Conservation (phyloP, 805 yeast species). For the Brettanomyces bruxellensis region DNA sequence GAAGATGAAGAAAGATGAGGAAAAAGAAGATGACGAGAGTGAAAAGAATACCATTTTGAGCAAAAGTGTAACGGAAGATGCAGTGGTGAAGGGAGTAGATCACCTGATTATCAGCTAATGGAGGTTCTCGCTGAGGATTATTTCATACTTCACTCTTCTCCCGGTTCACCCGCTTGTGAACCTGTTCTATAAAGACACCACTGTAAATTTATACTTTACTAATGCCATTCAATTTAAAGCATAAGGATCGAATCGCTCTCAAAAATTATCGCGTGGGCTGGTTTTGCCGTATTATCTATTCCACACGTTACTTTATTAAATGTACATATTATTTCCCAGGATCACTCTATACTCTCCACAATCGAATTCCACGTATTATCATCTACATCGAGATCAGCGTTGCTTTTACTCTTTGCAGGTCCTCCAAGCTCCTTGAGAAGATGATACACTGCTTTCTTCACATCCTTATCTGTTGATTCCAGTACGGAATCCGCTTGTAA, state of each 20-base stretch:
- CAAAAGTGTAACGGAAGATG: too few species aligned
- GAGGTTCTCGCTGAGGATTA: too few species aligned
- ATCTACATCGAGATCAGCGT: conserved; percentile 30
- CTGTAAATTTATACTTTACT: too few species aligned
- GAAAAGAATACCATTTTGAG: neutral
- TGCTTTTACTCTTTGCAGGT: conserved; percentile 27
- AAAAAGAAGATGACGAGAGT: neutral
- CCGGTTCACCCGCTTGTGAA: too few species aligned
- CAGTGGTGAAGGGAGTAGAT: too few species aligned
- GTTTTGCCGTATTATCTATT: too few species aligned
- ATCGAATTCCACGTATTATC: conserved; percentile 41
- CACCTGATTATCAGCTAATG: too few species aligned
- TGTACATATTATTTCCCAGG: neutral
- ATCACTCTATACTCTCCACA: neutral
- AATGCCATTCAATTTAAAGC: too few species aligned
- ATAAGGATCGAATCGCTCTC: too few species aligned
- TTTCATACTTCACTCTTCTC: too few species aligned
- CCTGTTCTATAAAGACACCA: too few species aligned
- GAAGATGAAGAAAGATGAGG: neutral
- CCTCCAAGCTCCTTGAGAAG: conserved; percentile 56
- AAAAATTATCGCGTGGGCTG: too few species aligned
- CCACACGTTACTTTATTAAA: neutral
- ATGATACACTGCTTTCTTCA: conserved; percentile 42
- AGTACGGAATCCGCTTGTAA: conserved; percentile 30
- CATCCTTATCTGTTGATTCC: conserved; percentile 44